Conservation (phyloP, 2,329 filamentous ascomycete species). For the Epichloe coenophiala region DNA sequence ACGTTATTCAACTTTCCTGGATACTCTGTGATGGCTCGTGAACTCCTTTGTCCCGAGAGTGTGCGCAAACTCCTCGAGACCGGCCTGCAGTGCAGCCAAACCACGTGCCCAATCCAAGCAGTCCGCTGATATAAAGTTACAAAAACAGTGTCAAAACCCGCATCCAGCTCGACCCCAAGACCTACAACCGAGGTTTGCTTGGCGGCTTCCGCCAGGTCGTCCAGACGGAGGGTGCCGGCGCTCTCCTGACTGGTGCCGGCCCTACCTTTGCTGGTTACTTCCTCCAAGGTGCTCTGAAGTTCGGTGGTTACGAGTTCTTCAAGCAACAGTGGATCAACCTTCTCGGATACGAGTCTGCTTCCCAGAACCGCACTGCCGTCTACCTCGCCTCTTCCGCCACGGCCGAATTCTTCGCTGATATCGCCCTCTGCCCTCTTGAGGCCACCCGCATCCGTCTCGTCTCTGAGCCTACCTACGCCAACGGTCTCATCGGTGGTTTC, state of each 20-base stretch:
- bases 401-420: constrained; percentile 60
- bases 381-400: constrained; percentile 59
- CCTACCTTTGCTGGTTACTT: constrained; percentile 85
- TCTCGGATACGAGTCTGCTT: constrained; percentile 64
- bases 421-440: constrained; percentile 83
- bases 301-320: constrained; percentile 93
- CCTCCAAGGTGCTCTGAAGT: constrained; percentile 88
- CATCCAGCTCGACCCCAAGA: constrained; percentile 82
- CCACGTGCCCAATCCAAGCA: background rate
- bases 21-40: background rate
- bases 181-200: constrained; percentile 80
- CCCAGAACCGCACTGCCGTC: constrained; percentile 67
- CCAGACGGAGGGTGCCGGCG: constrained; percentile 70
- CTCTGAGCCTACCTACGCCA: constrained; percentile 74
- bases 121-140: background rate
- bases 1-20: constrained; percentile 37
- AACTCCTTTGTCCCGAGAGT: background rate
- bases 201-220: constrained; percentile 80
- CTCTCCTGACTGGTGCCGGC: constrained; percentile 73
- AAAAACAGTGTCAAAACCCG: constrained; percentile 73
- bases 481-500: constrained; percentile 66
- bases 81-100: background rate
- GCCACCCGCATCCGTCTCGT: constrained; percentile 89
- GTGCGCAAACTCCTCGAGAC: background rate
- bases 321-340: constrained; percentile 79